Evolutionary conservation across 305 asterid genomes (phyloP).

Genomic region (Plantago coronopus): DNA sequence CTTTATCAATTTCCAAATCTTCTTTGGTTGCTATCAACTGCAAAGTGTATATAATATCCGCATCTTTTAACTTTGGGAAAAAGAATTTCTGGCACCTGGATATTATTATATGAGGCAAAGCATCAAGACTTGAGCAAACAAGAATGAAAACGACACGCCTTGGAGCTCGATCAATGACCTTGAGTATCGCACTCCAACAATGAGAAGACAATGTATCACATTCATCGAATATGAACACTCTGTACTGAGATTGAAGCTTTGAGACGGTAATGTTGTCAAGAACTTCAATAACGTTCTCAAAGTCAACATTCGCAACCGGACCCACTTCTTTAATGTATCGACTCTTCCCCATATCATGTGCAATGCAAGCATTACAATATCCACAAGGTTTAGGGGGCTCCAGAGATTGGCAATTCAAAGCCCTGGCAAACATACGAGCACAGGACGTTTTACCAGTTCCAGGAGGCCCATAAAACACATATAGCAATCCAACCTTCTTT

Average conservation of each 20-base stretch:
- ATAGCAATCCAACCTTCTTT: slow-evolving; percentile 76
- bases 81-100: slow-evolving; percentile 98
- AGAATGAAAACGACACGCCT: slow-evolving; percentile 84
- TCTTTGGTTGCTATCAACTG: slow-evolving; percentile 90
- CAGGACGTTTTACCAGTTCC: slow-evolving; percentile 96
- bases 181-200: slow-evolving; percentile 79
- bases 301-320: slow-evolving; percentile 60
- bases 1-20: slow-evolving; percentile 80
- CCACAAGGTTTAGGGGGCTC: slow-evolving; percentile 89
- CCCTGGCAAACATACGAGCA: slow-evolving; percentile 85
- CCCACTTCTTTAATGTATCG: slow-evolving; percentile 72
- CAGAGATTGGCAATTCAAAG: slow-evolving; percentile 73
- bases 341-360: slow-evolving; percentile 55
- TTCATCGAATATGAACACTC: slow-evolving; percentile 77
- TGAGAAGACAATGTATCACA: slow-evolving; percentile 71
- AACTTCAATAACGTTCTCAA: slow-evolving; percentile 49
- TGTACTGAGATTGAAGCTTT: slow-evolving; percentile 54
- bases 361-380: slow-evolving; percentile 63
- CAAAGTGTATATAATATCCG: slow-evolving; percentile 79
- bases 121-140: slow-evolving; percentile 78
- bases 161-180: slow-evolving; percentile 86
- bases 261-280: slow-evolving; percentile 52
- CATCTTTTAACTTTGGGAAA: slow-evolving; percentile 92
- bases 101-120: slow-evolving; percentile 82
- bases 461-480: slow-evolving; percentile 86